phyloP scores from a whole-genome alignment of 352 stramenopile species.

The Stephanocyclus meneghinianus region DNA sequence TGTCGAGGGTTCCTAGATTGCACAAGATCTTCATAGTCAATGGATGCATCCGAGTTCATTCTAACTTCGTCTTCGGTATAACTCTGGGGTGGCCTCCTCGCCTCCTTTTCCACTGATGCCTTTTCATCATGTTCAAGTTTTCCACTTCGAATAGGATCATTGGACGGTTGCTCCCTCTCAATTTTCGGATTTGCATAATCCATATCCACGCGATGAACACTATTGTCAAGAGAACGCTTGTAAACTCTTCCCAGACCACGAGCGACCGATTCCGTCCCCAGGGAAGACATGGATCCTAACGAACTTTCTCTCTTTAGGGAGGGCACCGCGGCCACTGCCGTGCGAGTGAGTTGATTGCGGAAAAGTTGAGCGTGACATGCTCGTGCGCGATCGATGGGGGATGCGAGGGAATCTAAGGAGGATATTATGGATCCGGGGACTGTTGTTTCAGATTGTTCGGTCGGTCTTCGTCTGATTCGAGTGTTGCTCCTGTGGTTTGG shows the following conservation, averaged over 20 bases:
- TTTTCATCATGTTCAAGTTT: too few species aligned
- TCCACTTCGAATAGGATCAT: too few species aligned
- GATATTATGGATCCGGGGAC: slow-evolving; percentile 3
- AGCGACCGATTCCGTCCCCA: slow-evolving; percentile 16
- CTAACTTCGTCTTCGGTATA: too few species aligned
- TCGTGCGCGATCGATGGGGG: not conserved
- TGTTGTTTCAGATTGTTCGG: not conserved
- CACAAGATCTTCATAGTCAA: not conserved
- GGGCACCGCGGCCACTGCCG: not conserved
- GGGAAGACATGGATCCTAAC: slow-evolving; percentile 16
- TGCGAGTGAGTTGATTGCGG: slow-evolving; percentile 2
- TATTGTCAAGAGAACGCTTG: not conserved
- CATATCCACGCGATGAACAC: not conserved
- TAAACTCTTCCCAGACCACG: not conserved
- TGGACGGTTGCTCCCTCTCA: too few species aligned
- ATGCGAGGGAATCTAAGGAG: slow-evolving; percentile 29
- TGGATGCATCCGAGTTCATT: too few species aligned
- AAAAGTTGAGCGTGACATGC: not conserved
- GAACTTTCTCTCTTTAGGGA: not conserved
- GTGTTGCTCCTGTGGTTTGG: not conserved
- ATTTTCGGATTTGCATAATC: not conserved
- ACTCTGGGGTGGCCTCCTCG: too few species aligned
- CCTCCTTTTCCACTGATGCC: too few species aligned
- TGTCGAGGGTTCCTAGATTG: too few species aligned
- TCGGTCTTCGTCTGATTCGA: not conserved